Evolutionary conservation across 2,329 filamentous ascomycete species (phyloP), one percentile per base, ranked within the genome.

Genomic region (Cordyceps fumosorosea): DNA sequence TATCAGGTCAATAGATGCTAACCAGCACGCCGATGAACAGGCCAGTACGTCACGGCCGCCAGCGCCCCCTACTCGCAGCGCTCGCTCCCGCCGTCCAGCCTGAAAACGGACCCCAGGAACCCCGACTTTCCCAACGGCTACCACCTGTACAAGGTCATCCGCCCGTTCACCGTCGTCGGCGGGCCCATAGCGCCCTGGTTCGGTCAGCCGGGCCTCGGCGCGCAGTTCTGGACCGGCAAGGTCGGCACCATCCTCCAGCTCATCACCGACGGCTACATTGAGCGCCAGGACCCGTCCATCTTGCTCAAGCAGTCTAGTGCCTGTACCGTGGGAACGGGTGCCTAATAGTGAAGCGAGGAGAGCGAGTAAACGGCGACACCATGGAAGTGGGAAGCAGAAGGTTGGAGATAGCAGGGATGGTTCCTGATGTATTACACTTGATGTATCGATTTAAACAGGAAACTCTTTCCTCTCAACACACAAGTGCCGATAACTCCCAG

Each of bases 181-280:
- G 81, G 80, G 0, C 78, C 79, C 0, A 79, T 82, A 64, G 75
- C 76, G 2, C 73, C 76, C 10, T 81, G 76, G 78, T 83, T 81
- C 63, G 78, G 78, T 10, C 79, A 82, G 70, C 78, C 78, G 0
- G 80, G 80, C 0, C 72, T 79, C 44, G 80, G 80, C 20, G 65
- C 69, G 2, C 69, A 71, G 59, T 71, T 71, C 22, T 71, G 64
- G 7, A 71, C 42, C 67, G 77, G 50, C 72, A 70, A 65, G 11
- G 63, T 60, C 3, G 58, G 58, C n/a, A 72, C 65, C 48, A 71
- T 79, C 3, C 55, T 66, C 34, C 63, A 63, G 3, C 65, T 79
- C 62, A 55, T 78, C n/a, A 64, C 65, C 5, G 66, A 64, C 1
- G 74, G 74, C 1, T 74, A 66, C 57, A 60, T 78, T 56, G 68